These are phyloP conservation scores for Rosa persica DNA, from an alignment of 306 rosid genomes.

Conservation along the genomic window DNA sequence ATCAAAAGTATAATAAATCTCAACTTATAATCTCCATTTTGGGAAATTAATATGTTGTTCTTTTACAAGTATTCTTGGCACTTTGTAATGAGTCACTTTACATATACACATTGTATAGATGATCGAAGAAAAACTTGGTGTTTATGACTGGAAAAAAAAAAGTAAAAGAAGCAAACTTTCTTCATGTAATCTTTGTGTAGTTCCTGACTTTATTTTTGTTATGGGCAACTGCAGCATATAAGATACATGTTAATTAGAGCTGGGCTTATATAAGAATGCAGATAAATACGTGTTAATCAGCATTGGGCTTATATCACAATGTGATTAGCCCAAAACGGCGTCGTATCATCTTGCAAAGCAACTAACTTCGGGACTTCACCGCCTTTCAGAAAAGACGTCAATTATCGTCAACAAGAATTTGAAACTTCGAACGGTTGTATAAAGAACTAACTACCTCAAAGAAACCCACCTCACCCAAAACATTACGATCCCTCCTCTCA, in stretches of 20 bases:
- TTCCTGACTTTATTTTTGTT: too few species aligned
- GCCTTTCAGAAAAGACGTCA: not conserved
- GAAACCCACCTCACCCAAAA: conserved; percentile 9
- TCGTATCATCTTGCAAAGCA: not conserved
- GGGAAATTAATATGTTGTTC: not conserved
- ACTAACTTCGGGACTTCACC: not conserved
- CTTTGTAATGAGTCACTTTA: not conserved
- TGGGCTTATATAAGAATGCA: too few species aligned
- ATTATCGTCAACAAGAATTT: conserved; percentile 16
- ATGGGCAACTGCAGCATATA: too few species aligned
- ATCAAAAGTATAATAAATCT: not conserved
- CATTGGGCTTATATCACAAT: not conserved
- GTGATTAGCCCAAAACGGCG: not conserved
- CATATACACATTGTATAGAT: not conserved
- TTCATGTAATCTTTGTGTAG: too few species aligned
- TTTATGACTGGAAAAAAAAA: not conserved
- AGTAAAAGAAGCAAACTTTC: not conserved
- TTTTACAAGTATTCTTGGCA: not conserved
- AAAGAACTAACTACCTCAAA: not conserved
- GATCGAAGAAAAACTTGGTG: not conserved
- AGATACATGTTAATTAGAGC: too few species aligned
- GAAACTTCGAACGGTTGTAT: conserved; percentile 24
- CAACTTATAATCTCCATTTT: not conserved
- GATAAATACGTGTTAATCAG: not conserved
- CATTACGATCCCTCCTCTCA: conserved; percentile 10